phyloP scores from a whole-genome alignment of 208 protist species.

The Tetramitus jugosus region DNA sequence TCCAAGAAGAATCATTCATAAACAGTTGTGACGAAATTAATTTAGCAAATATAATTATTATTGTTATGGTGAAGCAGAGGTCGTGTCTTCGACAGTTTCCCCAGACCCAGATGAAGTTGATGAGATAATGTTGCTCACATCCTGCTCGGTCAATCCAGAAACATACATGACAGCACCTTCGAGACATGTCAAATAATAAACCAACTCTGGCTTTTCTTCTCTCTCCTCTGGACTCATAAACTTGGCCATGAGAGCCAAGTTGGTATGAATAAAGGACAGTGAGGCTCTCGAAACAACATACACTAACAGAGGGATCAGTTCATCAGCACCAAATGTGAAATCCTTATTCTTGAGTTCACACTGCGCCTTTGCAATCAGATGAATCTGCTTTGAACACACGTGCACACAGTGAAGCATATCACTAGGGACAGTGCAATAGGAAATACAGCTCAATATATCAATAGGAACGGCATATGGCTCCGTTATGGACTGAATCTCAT shows the following conservation, averaged over 20 bases:
- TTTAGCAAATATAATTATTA: too few relatives aligned
- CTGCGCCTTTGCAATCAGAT: neutral
- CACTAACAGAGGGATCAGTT: constrained; percentile 1
- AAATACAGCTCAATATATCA: neutral
- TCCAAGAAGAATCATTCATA: too few relatives aligned
- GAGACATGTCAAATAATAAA: constrained; percentile 17
- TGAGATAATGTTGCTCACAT: too few relatives aligned
- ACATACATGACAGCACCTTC: constrained; percentile 17
- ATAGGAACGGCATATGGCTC: neutral
- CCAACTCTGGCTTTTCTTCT: neutral
- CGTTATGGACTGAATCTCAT: neutral
- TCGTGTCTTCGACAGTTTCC: too few relatives aligned
- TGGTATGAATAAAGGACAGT: neutral
- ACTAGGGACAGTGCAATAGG: neutral
- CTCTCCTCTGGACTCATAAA: too few relatives aligned
- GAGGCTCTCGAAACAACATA: neutral
- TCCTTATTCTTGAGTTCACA: neutral
- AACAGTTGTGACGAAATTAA: too few relatives aligned
- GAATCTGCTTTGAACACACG: constrained; percentile 5
- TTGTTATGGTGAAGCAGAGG: too few relatives aligned
- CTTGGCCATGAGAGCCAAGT: neutral
- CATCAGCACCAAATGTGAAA: constrained; percentile 10
- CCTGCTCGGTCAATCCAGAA: neutral
- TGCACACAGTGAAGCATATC: constrained; percentile 21
- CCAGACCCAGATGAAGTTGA: too few relatives aligned